A percentile compares a stretch with the other conserved stretches of the same genome.
phyloP scores from a whole-genome alignment of 371 early-diverging fungal species.

The Lichtheimia hyalospora region DNA sequence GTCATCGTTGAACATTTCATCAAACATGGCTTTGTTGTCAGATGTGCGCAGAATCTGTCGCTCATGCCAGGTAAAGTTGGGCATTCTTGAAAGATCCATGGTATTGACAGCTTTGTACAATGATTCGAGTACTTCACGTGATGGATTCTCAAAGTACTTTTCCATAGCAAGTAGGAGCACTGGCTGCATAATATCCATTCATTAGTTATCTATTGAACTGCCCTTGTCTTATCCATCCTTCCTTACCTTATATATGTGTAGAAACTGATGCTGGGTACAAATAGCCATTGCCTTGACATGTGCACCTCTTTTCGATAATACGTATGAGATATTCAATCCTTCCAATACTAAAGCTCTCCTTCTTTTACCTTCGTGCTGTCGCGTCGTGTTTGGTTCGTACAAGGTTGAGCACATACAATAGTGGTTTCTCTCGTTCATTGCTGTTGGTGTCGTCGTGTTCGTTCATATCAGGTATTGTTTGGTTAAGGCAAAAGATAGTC shows the following conservation, averaged over 20 bases:
- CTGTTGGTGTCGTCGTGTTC: conserved; percentile 11
- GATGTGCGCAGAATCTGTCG: conserved; percentile 76
- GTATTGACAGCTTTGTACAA: conserved; percentile 83
- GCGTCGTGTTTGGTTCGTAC: conserved; percentile 88
- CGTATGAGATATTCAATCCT: background rate
- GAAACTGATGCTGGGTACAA: conserved; percentile 83
- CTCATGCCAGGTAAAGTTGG: conserved; percentile 75
- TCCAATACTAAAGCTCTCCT: background rate
- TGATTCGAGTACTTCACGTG: conserved; percentile 71
- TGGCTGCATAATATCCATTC: conserved; percentile 52
- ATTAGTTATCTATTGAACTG: too few relatives aligned
- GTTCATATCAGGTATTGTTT: conserved; percentile 60
- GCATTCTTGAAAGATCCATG: conserved; percentile 84
- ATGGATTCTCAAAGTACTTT: conserved; percentile 83
- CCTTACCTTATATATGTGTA: conserved; percentile 90
- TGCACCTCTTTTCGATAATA: conserved; percentile 66
- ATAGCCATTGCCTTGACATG: conserved; percentile 94
- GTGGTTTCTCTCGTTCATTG: conserved; percentile 54
- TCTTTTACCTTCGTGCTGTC: conserved; percentile 67
- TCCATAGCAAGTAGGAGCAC: conserved; percentile 87
- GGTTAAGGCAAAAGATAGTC: conserved; percentile 92
- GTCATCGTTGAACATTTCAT: conserved; percentile 69
- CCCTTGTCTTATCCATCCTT: background rate
- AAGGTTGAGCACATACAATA: conserved; percentile 86
- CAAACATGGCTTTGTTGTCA: conserved; percentile 82